These are phyloP conservation scores for Cercospora canescens DNA, from an alignment of 2,329 filamentous ascomycete species.

Conservation along the genomic window DNA sequence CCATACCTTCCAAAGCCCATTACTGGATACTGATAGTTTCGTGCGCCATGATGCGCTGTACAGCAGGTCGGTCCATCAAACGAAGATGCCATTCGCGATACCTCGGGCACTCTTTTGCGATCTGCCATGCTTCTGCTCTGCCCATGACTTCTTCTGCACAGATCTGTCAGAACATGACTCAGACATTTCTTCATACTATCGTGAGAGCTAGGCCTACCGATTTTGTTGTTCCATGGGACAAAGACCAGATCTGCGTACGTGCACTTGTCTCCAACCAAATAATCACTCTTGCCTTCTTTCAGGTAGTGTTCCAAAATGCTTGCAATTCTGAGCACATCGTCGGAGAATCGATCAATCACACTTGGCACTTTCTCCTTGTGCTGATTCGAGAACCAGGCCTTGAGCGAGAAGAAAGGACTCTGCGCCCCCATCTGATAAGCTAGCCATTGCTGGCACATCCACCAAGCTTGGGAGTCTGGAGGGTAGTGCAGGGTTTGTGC, in stretches of 20 bases:
- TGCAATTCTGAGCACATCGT: slow-evolving; percentile 47
- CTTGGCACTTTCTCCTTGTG: slow-evolving; percentile 41
- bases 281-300: slow-evolving; percentile 35
- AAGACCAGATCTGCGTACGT: slow-evolving; percentile 42
- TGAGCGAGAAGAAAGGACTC: slow-evolving; percentile 46
- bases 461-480: slow-evolving; percentile 17
- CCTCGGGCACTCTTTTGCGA: not conserved
- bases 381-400: slow-evolving; percentile 45
- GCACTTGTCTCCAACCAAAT: slow-evolving; percentile 46
- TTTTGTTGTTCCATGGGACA: not conserved
- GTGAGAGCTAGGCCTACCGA: not conserved
- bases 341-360: slow-evolving; percentile 48
- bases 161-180: not conserved
- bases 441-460: slow-evolving; percentile 31
- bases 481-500: slow-evolving; percentile 29
- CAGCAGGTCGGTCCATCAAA: not conserved
- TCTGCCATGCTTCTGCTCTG: not conserved
- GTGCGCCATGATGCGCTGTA: not conserved
- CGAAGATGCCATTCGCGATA: not conserved
- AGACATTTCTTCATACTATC: too few species aligned
- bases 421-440: slow-evolving; percentile 37
- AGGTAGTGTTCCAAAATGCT: slow-evolving; percentile 46
- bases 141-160: not conserved
- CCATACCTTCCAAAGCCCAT: slow-evolving; percentile 45
- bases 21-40: not conserved